Percentiles rank a stretch among this genome's conserved stretches.
Evolutionary conservation across 2,329 filamentous ascomycete genomes (phyloP).

Genomic region (Penicillium sp.): DNA sequence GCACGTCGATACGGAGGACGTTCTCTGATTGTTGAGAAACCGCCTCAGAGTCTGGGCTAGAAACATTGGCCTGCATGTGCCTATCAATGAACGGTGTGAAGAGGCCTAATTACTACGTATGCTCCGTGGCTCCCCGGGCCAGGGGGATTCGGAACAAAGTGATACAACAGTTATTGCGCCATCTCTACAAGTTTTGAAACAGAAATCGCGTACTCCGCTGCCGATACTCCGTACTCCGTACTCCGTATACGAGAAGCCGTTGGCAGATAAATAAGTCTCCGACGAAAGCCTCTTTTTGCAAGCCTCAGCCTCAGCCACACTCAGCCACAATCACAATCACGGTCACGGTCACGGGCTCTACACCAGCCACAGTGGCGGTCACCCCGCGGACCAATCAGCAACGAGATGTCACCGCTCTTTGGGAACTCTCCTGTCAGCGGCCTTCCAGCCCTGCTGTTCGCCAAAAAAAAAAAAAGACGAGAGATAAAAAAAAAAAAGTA

Average conservation of each 20-base stretch:
- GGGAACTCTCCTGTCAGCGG: neutral
- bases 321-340: neutral
- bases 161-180: constrained; percentile 3
- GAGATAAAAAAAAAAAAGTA: neutral
- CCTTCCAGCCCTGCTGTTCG: too few species aligned
- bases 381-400: constrained; percentile 26
- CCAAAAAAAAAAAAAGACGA: neutral
- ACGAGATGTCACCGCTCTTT: constrained; percentile 33
- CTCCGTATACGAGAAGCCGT: neutral
- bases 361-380: constrained; percentile 38
- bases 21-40: neutral
- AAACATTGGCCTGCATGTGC: constrained; percentile 5
- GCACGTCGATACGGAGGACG: neutral
- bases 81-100: constrained; percentile 4
- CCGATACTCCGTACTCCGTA: too few species aligned
- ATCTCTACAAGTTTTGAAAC: neutral
- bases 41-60: neutral
- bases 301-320: neutral
- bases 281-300: neutral
- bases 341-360: neutral
- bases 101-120: too few species aligned
- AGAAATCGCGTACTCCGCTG: neutral
- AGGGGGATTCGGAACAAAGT: neutral
- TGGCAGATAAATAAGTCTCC: neutral
- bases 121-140: too few species aligned